Base-by-base conservation (phyloP, 2,329 filamentous ascomycete genomes). In the Didymella arachidicola region DNA sequence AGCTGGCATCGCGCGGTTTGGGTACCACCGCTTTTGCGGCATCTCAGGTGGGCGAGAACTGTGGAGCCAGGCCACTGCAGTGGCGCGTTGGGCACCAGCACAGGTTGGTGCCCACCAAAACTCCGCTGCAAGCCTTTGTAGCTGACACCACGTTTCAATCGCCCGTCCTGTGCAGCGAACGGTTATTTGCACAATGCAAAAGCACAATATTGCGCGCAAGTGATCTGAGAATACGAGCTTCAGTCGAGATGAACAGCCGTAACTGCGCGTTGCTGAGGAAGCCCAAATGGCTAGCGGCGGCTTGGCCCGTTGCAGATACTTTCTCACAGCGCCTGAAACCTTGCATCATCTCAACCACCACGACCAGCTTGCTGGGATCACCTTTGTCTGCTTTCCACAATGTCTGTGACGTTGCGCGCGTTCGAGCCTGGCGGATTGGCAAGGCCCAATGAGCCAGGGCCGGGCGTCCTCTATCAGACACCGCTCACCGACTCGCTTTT, bases 31-130 rank as follows among this genome's bases (percentile, higher is more conserved):
- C 62, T 63, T 59, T 54, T 58, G 58, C 59, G 59, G 66, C 65
- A 61, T 51, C 63, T 65, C 59, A 62, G 61, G 61, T 67, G 66
- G 64, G 62, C 64, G 57, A 60, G 32, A 59, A 69, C 62, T 70
- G 68, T 70, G 68, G 66, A 58, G 63, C 63, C 65, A 45, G 61
- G 53, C 59, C 49, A 61, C 47, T 52, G 49, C 41, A 61, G 65
- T 70, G 68, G 67, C 66, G 68, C 61, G 68, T 72, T 70, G 68
- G 68, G 68, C 67, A 63, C 60, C 69, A 70, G 70, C 59, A 59
- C 60, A 53, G 54, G 43, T 42, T 46, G 56, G 49, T 60, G 64
- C 65, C 63, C 60, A 64, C 56, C 56, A 59, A 59, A 59, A 50
- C 34, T 59, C 50, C 26, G 50, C 45, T 54, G 57, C 62, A 50